Evolutionary conservation across 768 basidiomycete species (phyloP).

Genomic region (Sarcodon sp.): DNA sequence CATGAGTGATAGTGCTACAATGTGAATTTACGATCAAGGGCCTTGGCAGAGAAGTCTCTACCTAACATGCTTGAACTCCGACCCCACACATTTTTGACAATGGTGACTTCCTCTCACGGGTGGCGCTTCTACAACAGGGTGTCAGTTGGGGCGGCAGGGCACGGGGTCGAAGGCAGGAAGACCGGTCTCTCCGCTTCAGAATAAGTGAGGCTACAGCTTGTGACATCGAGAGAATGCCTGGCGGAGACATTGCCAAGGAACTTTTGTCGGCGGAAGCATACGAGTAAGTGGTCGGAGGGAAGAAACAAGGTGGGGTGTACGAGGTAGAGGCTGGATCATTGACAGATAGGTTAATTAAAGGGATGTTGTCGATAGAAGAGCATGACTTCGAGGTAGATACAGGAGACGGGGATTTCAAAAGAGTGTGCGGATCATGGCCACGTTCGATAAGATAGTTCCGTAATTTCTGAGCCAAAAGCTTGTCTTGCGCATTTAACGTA

Average conservation of each 20-base stretch:
- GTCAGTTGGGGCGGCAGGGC: too few species aligned
- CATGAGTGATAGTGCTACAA: too few species aligned
- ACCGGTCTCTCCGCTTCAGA: conserved; percentile 13
- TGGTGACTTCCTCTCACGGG: too few species aligned
- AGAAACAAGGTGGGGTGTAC: neutral
- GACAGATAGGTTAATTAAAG: neutral
- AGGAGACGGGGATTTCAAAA: neutral
- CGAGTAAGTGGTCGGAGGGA: neutral
- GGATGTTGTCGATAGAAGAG: neutral
- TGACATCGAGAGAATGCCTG: conserved; percentile 9
- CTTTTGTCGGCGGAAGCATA: neutral
- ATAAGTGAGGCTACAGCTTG: conserved; percentile 14
- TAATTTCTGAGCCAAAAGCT: conserved; percentile 18
- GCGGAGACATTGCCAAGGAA: neutral
- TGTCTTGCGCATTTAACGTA: conserved; percentile 14
- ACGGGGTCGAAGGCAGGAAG: conserved; percentile 6
- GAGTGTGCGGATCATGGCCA: conserved; percentile 14
- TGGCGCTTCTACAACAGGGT: too few species aligned
- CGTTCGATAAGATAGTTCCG: conserved; percentile 17
- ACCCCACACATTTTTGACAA: too few species aligned
- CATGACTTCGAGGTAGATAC: neutral
- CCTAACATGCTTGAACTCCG: too few species aligned
- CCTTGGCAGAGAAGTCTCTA: too few species aligned
- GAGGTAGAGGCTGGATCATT: neutral
- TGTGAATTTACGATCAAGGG: too few species aligned